Base-by-base conservation (phyloP, 2,329 filamentous ascomycete genomes). In the Thyridium curvatum region DNA sequence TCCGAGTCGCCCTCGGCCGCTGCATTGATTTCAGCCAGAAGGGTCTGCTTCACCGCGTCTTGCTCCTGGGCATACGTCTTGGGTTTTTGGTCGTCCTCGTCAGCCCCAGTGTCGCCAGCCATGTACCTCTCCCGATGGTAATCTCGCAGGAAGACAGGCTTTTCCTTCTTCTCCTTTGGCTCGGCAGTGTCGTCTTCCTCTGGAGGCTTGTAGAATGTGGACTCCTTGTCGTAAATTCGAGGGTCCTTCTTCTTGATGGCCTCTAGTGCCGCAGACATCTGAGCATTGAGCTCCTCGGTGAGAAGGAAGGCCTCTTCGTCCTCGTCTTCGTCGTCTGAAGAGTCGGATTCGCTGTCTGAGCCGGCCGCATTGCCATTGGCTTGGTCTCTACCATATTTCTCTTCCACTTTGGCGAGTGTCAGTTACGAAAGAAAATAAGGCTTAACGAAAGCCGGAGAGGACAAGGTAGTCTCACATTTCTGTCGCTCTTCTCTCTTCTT, bases 121-220 rank as follows among this genome's bases (percentile, higher is more conserved):
- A 97, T 59, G n/a, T 95, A 71, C 52, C 91, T 94, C 60, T 93
- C 79, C 45, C 90, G 82, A 56, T 98, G 93, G 61, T 96, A 98
- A 61, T 98, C 89, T 49, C 78, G 78, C 39, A 98, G 69, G 44
- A 78, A 87, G 66, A 98, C 80, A 1, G 90, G 82, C 65, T 94
- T 94, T 45, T 93, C 81, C 58, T 84, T 82, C 60, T 83, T 82
- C 32, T 68, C 63, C 44, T 67, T 62, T 14, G 50, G 46, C 14
- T 38, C 30, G 1, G 34, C 50, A 3, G 46, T 37, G 29, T 59
- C 58, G 3, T 74, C 72, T 17, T 77, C 74, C 4, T 84, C 77
- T 41, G 77, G 66, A 12, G 81, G 69, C 31, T 71, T 68, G 64
- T 90, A 96, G 65, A 97, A 97, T 14, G 75, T 88, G 47, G 74